Evolutionary conservation across 495 filamentous ascomycete genomes (phyloP), one percentile per base, ranked within the genome.

Genomic region (Tuber aestivum): DNA sequence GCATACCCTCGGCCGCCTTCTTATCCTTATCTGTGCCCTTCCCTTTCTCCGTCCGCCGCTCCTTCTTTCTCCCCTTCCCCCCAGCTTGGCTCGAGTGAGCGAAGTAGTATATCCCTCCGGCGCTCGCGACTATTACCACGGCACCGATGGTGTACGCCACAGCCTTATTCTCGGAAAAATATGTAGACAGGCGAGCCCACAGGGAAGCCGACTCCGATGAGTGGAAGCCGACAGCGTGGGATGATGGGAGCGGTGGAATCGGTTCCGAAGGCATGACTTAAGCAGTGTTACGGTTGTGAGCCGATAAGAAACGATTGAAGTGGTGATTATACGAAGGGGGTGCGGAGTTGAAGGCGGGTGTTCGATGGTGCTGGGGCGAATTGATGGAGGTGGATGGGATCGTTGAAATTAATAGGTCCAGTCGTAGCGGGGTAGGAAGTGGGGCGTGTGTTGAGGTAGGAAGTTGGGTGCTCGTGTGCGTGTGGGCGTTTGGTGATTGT

Each of bases 71-170:
- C 70, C 87, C 82, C 81, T 87, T 87, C 71, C 77, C 77, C 71
- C 86, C 86, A 83, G 86, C 87, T 75, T 87, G 85, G 79, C 88
- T 86, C 80, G 91, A 86, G 70, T 86, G 86, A 80, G 85, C 87
- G 71, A 97, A 86, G 83, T 97, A 97, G 86, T 98, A 98, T 80
- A 95, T 91, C 32, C 92, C 92, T 79, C 94, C 95, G 40, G 94
- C 96, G 76, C 91, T 90, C 41, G 92, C 94, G 75, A 94, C 92
- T 41, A 97, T 93, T 42, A 98, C 90, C 69, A 94, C 94, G 41
- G 97, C 91, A 84, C 95, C 95, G 85, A 97, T 92, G 77, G 96
- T 97, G 85, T 97, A 99, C 56, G 97, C 95, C 70, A 94, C 87
- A 61, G 91, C 92, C 86, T 97, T 99, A 84, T 99, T 91, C 82